Evolutionary conservation across 2,329 filamentous ascomycete species (phyloP), one percentile per base, ranked within the genome.

Genomic region (Phialophora chinensis): DNA sequence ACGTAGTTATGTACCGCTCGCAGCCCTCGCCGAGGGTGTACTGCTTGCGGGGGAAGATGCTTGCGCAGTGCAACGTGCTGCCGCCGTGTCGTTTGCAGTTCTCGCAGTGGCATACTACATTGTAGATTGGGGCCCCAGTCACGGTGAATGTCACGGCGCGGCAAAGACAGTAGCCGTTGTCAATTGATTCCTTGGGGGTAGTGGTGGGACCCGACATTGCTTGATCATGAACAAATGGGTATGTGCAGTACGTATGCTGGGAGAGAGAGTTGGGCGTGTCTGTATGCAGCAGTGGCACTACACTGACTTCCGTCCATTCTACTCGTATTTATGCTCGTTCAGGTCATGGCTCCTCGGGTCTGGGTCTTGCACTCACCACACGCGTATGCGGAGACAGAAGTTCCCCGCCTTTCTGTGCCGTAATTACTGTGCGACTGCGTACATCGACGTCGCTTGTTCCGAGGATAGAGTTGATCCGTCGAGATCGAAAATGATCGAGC

Each of bases 51-150:
- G 35, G 14, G 58, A 52, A 69, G 38, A 69, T 69, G 42, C 55
- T 63, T 7, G 68, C 68, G 14, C 60, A 65, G 60, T 69, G 68
- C 12, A 69, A 62, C 12, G 62, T 66, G 54, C 65, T 65, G n/a
- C 68, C 66, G 20, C 66, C 66, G 7, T 68, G 66, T 54, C 66
- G 66, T 60, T 62, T 68, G 53, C 68, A 69, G 47, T 69, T 69
- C 49, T 58, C 66, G 47, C 68, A 69, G 42, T 69, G 68, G 27
- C 68, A 69, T 12, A 69, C 55, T 12, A 69, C 68, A 35, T 68
- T 69, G 49, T 69, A 69, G 1, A 69, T 66, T 2, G 68, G 68
- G 33, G 65, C 49, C 11, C 68, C 68, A 11, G 52, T 50, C 8
- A 69, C 65, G 5, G 58, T 65, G 62, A 69, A 69, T 1, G 56